Base-by-base conservation (phyloP, 2,329 filamentous ascomycete genomes). In the Cladosporium halotolerans region DNA sequence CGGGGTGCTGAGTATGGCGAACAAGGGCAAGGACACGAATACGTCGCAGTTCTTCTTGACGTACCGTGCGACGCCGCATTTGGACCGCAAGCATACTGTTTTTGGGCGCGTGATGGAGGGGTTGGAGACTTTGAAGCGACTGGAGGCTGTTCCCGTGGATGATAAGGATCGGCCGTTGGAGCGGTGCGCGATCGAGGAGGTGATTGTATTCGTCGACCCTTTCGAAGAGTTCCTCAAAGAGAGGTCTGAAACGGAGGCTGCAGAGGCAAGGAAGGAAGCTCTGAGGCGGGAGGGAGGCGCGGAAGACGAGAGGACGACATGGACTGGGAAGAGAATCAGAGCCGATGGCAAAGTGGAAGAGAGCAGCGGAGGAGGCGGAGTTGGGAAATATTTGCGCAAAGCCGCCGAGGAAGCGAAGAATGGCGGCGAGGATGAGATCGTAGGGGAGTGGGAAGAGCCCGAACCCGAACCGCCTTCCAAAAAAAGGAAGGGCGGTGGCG, bases 21-120 rank as follows among this genome's bases (percentile, higher is more conserved):
- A 99, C 72, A 99, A 99, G 68, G 93, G 93, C 55, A 96, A 96
- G 67, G 92, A 96, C 66, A 97, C 92, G 18, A 99, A 99, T 72
- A 93, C 88, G 8, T 89, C 83, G 61, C 93, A 99, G 70, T 99
- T 86, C 70, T 99, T 97, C 76, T 87, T 99, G 66, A 88, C 86
- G 0, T 99, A 99, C 70, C 85, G 89, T 47, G 78, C 87, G 1
- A 82, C 85, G 0, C 84, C 86, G 58, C 93, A 99, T 72, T 79
- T 99, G 1, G 89, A 99, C 70, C 81, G 85, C 55, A 99, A 99
- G 67, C 93, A 99, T 71, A 97, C 93, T n/a, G 88, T 99, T 39
- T 99, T 99, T 64, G 93, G 86, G 2, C 83, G 84, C 36, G 83
- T 97, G 0, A 86, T 95, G 1, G 88, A 86, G 28, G 92, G 87